Percentiles rank a stretch among this genome's conserved stretches.
Conservation (phyloP, 805 yeast species). For the Scheffersomyces amazonensis region DNA sequence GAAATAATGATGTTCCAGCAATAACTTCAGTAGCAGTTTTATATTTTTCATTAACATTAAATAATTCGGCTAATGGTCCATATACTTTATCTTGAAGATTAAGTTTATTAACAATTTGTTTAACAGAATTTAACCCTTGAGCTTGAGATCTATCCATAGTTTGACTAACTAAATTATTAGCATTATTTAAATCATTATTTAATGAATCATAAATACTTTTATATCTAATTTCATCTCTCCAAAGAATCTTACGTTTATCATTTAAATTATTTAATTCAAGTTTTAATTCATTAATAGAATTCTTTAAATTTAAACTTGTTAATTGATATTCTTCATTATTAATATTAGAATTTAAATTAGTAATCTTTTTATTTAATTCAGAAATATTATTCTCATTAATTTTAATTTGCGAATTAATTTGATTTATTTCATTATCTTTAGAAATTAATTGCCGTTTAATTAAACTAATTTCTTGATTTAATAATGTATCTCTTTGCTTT, state of each 20-base stretch:
- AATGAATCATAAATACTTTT: conserved; percentile 56
- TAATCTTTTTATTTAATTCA: conserved; percentile 11
- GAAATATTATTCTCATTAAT: conserved; percentile 21
- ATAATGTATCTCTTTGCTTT: conserved; percentile 67
- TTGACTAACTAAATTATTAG: conserved; percentile 61
- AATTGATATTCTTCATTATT: conserved; percentile 7
- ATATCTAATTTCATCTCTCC: conserved; percentile 76
- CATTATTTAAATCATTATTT: conserved; percentile 50
- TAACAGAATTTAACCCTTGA: conserved; percentile 67
- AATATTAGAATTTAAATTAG: conserved; percentile 10
- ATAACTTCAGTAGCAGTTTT: conserved; percentile 84
- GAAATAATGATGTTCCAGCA: conserved; percentile 83
- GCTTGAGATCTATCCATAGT: conserved; percentile 74
- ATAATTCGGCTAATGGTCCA: conserved; percentile 85
- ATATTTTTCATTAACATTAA: conserved; percentile 77
- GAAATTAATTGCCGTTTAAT: conserved; percentile 26
- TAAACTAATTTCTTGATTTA: conserved; percentile 47
- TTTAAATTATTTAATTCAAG: conserved; percentile 41
- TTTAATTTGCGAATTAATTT: conserved; percentile 17
- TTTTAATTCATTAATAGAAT: conserved; percentile 40
- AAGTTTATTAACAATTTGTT: conserved; percentile 56
- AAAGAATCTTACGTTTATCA: conserved; percentile 67
- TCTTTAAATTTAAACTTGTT: conserved; percentile 10
- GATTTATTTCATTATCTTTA: conserved; percentile 20
- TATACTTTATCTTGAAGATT: conserved; percentile 60